Conservation (phyloP, 257 asterid species). For the Solanum phureja region DNA sequence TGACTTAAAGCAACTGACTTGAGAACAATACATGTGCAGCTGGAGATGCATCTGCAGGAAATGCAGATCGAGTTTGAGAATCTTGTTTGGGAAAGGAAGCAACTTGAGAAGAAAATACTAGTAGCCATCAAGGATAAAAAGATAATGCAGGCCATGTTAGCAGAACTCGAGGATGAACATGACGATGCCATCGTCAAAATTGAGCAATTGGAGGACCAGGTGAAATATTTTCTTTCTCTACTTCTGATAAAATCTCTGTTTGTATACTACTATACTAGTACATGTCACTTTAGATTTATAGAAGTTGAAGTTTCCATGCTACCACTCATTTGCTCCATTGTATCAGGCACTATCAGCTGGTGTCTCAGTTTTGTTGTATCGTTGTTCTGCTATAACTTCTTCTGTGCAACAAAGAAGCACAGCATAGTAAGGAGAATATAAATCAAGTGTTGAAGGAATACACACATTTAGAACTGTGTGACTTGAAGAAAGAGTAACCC, state of each 20-base stretch:
- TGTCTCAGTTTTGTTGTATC: neutral
- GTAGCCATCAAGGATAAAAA: conserved; percentile 25
- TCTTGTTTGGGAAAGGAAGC: conserved; percentile 34
- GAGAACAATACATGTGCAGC: conserved; percentile 30
- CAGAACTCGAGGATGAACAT: conserved; percentile 60
- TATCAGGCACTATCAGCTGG: neutral
- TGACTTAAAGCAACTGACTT: conserved; percentile 1
- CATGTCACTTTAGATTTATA: neutral
- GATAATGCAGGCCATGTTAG: conserved; percentile 27
- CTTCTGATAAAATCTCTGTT: neutral
- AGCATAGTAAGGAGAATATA: neutral
- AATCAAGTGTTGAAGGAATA: neutral
- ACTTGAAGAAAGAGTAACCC: neutral
- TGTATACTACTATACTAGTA: neutral
- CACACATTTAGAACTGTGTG: neutral
- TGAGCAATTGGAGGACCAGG: conserved; percentile 46
- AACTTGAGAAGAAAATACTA: conserved; percentile 26
- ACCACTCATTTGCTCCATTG: neutral
- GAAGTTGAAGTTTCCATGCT: neutral
- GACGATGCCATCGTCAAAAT: conserved; percentile 44
- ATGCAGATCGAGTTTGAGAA: conserved; percentile 37
- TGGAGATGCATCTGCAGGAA: conserved; percentile 37
- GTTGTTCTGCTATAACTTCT: neutral
- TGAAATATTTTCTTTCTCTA: neutral
- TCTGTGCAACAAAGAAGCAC: neutral